Evolutionary conservation across 129 eudicot genomes (phyloP), one percentile per base, ranked within the genome.

Genomic region (Lonicera japonica): DNA sequence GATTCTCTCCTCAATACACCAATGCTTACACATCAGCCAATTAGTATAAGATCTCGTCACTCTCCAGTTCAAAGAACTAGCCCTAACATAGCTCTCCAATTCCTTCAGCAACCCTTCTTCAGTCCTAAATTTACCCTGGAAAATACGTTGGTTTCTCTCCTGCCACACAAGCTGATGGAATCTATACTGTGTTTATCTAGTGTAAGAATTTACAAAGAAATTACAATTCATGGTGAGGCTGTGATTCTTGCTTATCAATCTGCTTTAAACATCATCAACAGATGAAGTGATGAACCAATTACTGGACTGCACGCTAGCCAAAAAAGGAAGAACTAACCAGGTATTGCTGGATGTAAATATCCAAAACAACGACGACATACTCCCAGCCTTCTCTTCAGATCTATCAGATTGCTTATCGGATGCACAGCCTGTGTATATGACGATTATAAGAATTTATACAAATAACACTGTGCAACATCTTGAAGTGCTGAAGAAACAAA

Each of bases 351-450:
- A 76, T 91, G 98, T 68, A 91, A 68, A 70, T 91, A 91, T 54
- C 96, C 95, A 71, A 91, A 91, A 78, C 98, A 91, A 21, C 98
- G 96, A 24, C 98, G 95, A 24, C 98, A 96, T 36, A 84, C 73
- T 52, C 96, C 98, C 65, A 91, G 70, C 57, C 98, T 91, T 75
- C 96, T 83, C 60, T 91, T 91, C 68, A 91, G 78, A 82, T 91
- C 96, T 73, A 84, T 68, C 48, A 91, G 98, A 74, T 75, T 87
- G 77, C 96, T 91, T 63, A 91, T 91, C 39, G 98, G 98, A 78
- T 91, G 98, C 61, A 91, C 98, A 70, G 98, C 98, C 98, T 87
- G 84, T 63, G 65, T 39, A 72, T 38, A 61, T 8, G 22, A 39
- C 55, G 25, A 48, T 60, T 43, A 25, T 65, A 45, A 39, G 50